phyloP scores from a whole-genome alignment of 768 basidiomycete species.

The Rhizopogon sp. region DNA sequence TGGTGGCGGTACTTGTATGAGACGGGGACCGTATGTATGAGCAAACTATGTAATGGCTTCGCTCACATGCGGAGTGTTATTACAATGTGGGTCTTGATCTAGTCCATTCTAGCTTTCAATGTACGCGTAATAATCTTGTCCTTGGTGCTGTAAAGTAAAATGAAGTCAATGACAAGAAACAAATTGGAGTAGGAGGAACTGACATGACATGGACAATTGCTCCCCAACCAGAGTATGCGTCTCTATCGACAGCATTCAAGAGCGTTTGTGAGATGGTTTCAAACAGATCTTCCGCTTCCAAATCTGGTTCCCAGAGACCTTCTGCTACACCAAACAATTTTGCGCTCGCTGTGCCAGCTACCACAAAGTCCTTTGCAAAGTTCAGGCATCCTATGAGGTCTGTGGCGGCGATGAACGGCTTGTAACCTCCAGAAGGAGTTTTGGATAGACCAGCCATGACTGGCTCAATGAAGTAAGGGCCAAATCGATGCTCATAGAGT shows the following conservation, averaged over 20 bases:
- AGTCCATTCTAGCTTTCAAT: conserved; percentile 92
- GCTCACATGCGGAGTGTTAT: not conserved
- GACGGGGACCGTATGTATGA: no score
- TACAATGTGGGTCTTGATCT: conserved; percentile 13
- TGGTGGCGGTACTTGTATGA: not conserved
- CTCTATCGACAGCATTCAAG: conserved; percentile 91
- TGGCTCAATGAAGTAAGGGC: conserved; percentile 95
- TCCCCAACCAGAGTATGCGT: conserved; percentile 97
- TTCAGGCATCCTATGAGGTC: conserved; percentile 93
- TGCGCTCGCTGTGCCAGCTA: conserved; percentile 85
- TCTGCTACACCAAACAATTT: conserved; percentile 98
- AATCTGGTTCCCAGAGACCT: conserved; percentile 96
- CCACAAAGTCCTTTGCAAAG: conserved; percentile 95
- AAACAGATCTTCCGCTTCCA: conserved; percentile 95
- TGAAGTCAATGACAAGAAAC: conserved; percentile 7
- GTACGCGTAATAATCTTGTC: conserved; percentile 79
- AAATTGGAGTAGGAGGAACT: conserved; percentile 27
- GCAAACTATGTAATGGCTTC: no score
- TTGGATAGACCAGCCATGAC: conserved; percentile 89
- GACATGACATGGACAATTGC: conserved; percentile 94
- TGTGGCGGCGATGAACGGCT: conserved; percentile 93
- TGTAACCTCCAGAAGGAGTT: conserved; percentile 62
- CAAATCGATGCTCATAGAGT: conserved; percentile 93
- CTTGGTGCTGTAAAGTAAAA: conserved; percentile 46
- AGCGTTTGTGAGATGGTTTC: conserved; percentile 98